A percentile compares a stretch with the other conserved stretches of the same genome.
These are phyloP conservation scores for Knufia petricola DNA, from an alignment of 2,329 filamentous ascomycete genomes.

Conservation along the genomic window DNA sequence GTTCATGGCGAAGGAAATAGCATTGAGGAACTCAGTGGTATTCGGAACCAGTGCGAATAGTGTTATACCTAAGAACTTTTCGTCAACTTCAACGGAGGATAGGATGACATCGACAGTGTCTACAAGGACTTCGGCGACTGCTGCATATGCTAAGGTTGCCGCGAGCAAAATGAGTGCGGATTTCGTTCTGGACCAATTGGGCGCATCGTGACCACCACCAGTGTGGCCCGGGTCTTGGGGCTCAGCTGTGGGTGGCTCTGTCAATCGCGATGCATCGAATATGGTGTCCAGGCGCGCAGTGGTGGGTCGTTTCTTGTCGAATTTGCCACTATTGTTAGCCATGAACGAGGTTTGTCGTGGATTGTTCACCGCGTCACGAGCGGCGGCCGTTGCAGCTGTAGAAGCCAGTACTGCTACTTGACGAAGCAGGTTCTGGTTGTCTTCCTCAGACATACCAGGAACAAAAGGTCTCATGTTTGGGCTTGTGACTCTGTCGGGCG, in stretches of 20 bases:
- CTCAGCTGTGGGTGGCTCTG: constrained; percentile 29
- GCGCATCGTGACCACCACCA: constrained; percentile 82
- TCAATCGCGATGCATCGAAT: constrained; percentile 31
- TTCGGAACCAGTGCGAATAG: constrained; percentile 95
- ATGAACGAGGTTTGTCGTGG: constrained; percentile 43
- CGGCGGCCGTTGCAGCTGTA: constrained; percentile 77
- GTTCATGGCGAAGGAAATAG: constrained; percentile 99
- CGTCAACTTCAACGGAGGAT: constrained; percentile 79
- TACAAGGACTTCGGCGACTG: constrained; percentile 94
- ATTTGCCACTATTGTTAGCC: constrained; percentile 27
- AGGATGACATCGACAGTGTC: constrained; percentile 96
- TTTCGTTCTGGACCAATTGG: constrained; percentile 91
- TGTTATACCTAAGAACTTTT: constrained; percentile 95
- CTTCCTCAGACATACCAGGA: constrained; percentile 66
- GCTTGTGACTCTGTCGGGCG: not conserved
- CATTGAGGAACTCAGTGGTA: constrained; percentile 96
- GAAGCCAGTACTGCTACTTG: constrained; percentile 92
- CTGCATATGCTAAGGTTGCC: constrained; percentile 85
- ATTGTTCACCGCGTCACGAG: constrained; percentile 58
- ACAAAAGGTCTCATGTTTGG: constrained; percentile 36
- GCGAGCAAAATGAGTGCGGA: constrained; percentile 79
- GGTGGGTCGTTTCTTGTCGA: constrained; percentile 28
- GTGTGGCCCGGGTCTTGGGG: constrained; percentile 36
- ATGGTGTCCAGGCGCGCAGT: constrained; percentile 22
- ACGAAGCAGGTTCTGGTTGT: constrained; percentile 70